Base-by-base conservation (phyloP, 2,329 filamentous ascomycete species). In the Colletotrichum simmondsii region DNA sequence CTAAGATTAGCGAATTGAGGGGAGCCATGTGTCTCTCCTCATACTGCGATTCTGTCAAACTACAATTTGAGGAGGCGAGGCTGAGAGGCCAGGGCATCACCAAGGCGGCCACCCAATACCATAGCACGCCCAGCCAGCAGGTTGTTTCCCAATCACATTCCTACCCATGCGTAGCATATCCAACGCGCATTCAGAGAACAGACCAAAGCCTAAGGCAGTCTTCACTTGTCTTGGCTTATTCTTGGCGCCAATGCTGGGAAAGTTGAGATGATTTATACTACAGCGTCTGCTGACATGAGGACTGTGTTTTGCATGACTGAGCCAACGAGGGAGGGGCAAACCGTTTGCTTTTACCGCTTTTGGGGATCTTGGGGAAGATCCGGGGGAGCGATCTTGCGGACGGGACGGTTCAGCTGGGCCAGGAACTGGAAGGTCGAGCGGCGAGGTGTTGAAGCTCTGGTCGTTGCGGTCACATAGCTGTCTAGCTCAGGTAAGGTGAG, bases 251-350 rank as follows among this genome's bases (percentile, higher is more conserved):
- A 35, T 54, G n/a, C 24, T 10, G 61, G 5, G 7, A 35, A 10
- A 32, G 28, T 63, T 63, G 61, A 37, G 61, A 63, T 22, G 61
- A 53, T 63, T 22, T 63, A 49, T 49, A 49, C 42, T 49, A 49
- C 42, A 54, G 22, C 24, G 61, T 26, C 46, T 19, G 30, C 22
- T 54, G 30, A 26, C 46, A 22, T 24, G 46, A 28, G 28, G 37
- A 26, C 26, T 26, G 46, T 35, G 46, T 32, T 37, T 63, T 54
- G 46, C 61, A 63, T 54, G 61, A 63, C 12, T 46, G 30, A 26
- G 16, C 30, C 7, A 30, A 5, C 5, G 37, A 16, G 16, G 37
- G 16, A 19, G 28, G 28, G 28, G 28, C 22, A 37, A 53, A 63
- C 46, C 4, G 46, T 8, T 35, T 14, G 10, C 2, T 32, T 26